Percentiles rank a stretch among this genome's conserved stretches.
These are phyloP conservation scores for Punctularia strigosozonata DNA, from an alignment of 768 basidiomycete genomes.

Conservation along the genomic window DNA sequence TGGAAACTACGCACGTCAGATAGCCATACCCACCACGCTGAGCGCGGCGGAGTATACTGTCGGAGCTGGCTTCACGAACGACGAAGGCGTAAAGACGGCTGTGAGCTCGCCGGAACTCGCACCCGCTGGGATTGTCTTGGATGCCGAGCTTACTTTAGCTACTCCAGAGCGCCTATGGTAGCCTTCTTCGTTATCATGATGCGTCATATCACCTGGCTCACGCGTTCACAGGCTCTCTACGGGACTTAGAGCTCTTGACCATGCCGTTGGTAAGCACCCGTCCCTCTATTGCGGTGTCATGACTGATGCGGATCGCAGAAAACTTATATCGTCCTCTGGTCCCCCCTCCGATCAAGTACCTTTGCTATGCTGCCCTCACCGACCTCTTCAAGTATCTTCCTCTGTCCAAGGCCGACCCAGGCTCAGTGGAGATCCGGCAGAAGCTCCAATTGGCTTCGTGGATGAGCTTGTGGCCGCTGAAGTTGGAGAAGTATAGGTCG, in stretches of 20 bases:
- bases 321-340: slow-evolving; percentile 47
- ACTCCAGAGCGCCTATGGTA: slow-evolving; percentile 73
- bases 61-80: slow-evolving; percentile 61
- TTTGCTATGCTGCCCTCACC: slow-evolving; percentile 54
- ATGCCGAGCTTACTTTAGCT: slow-evolving; percentile 58
- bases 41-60: slow-evolving; percentile 70
- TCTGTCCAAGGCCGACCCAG: slow-evolving; percentile 44
- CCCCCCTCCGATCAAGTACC: slow-evolving; percentile 45
- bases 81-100: slow-evolving; percentile 52
- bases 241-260: slow-evolving; percentile 69
- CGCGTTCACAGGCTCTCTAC: slow-evolving; percentile 51
- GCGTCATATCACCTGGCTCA: slow-evolving; percentile 2
- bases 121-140: slow-evolving; percentile 66
- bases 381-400: slow-evolving; percentile 72
- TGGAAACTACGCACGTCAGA: slow-evolving; percentile 44
- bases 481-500: slow-evolving; percentile 43
- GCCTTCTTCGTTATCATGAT: slow-evolving; percentile 7
- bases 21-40: slow-evolving; percentile 74
- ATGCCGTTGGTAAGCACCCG: slow-evolving; percentile 48
- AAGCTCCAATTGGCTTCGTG: slow-evolving; percentile 64
- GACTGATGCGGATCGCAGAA: slow-evolving; percentile 27
- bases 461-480: slow-evolving; percentile 71
- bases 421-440: slow-evolving; percentile 46
- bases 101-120: slow-evolving; percentile 46
- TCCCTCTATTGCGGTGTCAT: not conserved